Base-by-base conservation (phyloP, 371 early-diverging fungal genomes). In the Saksenaea vasiformis region DNA sequence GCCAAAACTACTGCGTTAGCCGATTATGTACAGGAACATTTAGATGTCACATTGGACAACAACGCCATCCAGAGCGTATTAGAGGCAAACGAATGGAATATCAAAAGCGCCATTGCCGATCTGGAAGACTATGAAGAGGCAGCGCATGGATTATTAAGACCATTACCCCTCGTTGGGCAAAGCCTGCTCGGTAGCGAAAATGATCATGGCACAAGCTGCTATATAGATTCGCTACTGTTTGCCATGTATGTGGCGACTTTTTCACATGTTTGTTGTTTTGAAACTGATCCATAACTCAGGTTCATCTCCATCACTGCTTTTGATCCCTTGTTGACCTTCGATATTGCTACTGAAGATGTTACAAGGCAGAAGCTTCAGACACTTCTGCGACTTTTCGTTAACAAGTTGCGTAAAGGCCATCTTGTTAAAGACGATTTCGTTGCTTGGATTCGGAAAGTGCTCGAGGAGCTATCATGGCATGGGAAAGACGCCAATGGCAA, bases 141-240 rank as follows among this genome's bases (percentile, higher is more conserved):
- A 0, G 61, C 67, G 0, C 71, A 74, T 60, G 79, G 79, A 37
- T 65, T 79, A 8, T 43, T 79, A 2, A 36, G 53, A 7, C 38
- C 64, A 11, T 53, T 53, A 19, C 64, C 64, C 9, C 34, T 27
- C 1, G 38, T 27, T 56, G 0, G 24, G 39, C 24, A 14, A 24
- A 34, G 53, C 5, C 26, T 85, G 55, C 63, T 70, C 13, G 87
- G 87, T 8, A 73, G 78, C 19, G 82, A 84, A 58, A 87, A 87
- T 44, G 82, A 83, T 56, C 73, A 76, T 24, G 73, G 75, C 51
- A 87, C 87, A 22, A 79, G 80, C 26, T 87, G 87, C 58, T 87
- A 87, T 56, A 84, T 87, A 56, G 85, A 85, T 76, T 71, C 76
- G 26, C 34, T 70, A 4, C 60, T 87, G 31, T 87, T 87, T 75